These are phyloP conservation scores for Gracilaria gracilis DNA, from an alignment of 23 red algal genomes.

Conservation along the genomic window DNA sequence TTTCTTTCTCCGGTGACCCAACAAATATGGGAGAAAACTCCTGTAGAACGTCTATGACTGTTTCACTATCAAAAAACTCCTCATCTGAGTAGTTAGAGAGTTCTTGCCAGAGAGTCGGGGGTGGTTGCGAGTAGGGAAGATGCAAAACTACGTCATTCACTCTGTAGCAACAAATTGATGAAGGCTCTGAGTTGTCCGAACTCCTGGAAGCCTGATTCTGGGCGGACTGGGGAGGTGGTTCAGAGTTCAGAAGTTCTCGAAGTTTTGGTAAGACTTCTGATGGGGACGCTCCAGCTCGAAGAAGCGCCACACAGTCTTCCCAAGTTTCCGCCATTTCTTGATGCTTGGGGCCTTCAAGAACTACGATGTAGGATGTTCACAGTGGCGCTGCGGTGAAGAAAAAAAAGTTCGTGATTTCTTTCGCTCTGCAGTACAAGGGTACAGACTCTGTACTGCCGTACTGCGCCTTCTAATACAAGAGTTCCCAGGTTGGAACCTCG, in stretches of 20 bases:
- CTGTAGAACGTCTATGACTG: conserved; percentile 22
- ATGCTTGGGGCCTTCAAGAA: not conserved
- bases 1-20: conserved; percentile 26
- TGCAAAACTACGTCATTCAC: conserved; percentile 29
- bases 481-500: too few relatives aligned
- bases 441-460: too few relatives aligned
- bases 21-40: conserved; percentile 39
- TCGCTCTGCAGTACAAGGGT: too few relatives aligned
- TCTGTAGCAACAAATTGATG: not conserved
- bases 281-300: conserved; percentile 50
- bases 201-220: too few relatives aligned
- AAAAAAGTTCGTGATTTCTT: too few relatives aligned
- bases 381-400: too few relatives aligned
- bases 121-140: conserved; percentile 47
- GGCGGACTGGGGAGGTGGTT: not conserved
- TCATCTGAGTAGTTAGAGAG: conserved; percentile 9
- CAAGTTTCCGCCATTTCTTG: conserved; percentile 47
- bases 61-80: conserved; percentile 33
- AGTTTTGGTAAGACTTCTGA: conserved; percentile 49
- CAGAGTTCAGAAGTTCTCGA: conserved; percentile 26
- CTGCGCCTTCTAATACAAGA: too few relatives aligned
- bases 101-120: conserved; percentile 24
- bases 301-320: conserved; percentile 53
- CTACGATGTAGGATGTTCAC: too few relatives aligned
- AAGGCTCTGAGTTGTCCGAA: not conserved